phyloP scores from a whole-genome alignment of 257 asterid genomes.

The Jaltomata sinuosa region DNA sequence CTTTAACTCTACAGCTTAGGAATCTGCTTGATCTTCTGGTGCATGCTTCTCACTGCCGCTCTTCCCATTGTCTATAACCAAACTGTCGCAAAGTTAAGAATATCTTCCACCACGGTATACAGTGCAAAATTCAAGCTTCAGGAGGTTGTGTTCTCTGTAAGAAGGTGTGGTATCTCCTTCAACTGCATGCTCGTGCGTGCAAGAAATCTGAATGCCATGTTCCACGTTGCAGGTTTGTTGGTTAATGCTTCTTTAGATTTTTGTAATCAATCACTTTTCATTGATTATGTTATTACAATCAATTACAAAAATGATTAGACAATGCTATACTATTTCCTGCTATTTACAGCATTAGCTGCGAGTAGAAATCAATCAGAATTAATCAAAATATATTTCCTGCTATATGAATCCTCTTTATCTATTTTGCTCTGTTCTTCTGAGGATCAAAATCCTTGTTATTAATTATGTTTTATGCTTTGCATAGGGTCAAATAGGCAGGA shows the following conservation, averaged over 20 bases:
- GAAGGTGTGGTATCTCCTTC: constrained; percentile 98
- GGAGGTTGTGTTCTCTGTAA: constrained; percentile 88
- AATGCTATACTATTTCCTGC: not conserved
- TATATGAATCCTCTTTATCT: not conserved
- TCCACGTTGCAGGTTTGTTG: constrained; percentile 92
- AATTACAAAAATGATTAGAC: not conserved
- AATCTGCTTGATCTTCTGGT: constrained; percentile 96
- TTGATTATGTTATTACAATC: too few species aligned
- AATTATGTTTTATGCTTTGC: not conserved
- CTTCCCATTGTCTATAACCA: constrained; percentile 63
- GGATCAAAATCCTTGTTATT: not conserved
- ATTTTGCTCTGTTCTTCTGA: not conserved
- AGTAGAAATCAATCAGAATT: not conserved
- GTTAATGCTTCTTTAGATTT: not conserved
- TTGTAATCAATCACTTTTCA: not conserved
- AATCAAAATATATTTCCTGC: not conserved
- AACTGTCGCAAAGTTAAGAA: constrained; percentile 94
- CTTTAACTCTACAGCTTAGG: constrained; percentile 53
- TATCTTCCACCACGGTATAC: constrained; percentile 84
- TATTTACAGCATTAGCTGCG: not conserved
- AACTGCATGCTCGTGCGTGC: constrained; percentile 95
- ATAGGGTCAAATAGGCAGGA: too few species aligned
- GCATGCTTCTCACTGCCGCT: constrained; percentile 91
- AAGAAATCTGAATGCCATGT: constrained; percentile 78
- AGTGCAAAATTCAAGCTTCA: constrained; percentile 68